A percentile compares a stretch with the other conserved stretches of the same genome.
phyloP scores from a whole-genome alignment of 495 filamentous ascomycete genomes.

The Tuber aestivum region DNA sequence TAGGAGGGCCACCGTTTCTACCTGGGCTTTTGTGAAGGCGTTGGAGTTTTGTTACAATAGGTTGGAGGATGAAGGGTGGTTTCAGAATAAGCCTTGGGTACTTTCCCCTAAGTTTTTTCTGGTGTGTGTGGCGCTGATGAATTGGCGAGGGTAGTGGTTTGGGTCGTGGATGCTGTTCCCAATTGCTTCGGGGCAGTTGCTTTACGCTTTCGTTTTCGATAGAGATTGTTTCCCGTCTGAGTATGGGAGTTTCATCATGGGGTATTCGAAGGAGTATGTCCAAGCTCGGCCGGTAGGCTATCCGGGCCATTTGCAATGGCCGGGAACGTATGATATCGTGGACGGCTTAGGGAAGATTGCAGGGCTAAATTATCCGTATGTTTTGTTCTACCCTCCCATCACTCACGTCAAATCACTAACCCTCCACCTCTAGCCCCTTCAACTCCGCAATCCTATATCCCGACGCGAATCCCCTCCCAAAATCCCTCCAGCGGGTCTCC shows the following conservation, averaged over 20 bases:
- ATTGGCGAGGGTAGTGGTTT: conserved; percentile 61
- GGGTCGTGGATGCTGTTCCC: conserved; percentile 96
- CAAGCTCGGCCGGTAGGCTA: conserved; percentile 64
- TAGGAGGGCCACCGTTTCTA: conserved; percentile 68
- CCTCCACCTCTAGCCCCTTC: conserved; percentile 53
- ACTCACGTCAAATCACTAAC: conserved; percentile 8
- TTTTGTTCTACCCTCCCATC: conserved; percentile 22
- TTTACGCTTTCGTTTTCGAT: conserved; percentile 90
- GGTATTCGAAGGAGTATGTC: conserved; percentile 69
- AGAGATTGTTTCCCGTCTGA: conserved; percentile 72
- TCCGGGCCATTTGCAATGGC: conserved; percentile 65
- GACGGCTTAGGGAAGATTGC: conserved; percentile 78
- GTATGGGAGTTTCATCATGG: conserved; percentile 68
- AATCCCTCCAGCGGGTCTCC: conserved; percentile 59
- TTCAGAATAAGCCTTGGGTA: conserved; percentile 55
- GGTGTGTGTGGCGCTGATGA: not conserved
- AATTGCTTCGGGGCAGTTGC: conserved; percentile 78
- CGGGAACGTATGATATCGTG: conserved; percentile 65
- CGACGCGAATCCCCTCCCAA: conserved; percentile 56
- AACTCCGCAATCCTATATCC: conserved; percentile 81
- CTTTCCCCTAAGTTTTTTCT: not conserved
- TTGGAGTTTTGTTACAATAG: conserved; percentile 83
- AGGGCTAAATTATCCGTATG: conserved; percentile 75
- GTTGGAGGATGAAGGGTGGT: conserved; percentile 70
- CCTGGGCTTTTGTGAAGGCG: conserved; percentile 70